Conservation (phyloP, 2,329 filamentous ascomycete genomes). For the Bipolaris sorokiniana region DNA sequence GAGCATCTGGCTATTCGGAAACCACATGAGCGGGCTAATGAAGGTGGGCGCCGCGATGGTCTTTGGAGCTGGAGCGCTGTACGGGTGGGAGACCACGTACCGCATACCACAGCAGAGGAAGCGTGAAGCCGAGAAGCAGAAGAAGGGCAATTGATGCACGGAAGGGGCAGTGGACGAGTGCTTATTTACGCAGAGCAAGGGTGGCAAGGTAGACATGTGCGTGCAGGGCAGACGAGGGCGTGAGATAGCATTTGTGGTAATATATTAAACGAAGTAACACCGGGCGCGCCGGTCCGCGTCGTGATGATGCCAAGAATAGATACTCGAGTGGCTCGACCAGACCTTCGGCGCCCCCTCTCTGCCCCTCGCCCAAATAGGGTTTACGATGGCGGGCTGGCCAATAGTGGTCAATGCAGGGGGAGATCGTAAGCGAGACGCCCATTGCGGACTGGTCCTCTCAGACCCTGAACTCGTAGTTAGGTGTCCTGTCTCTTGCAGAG, state of each 20-base stretch:
- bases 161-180: neutral
- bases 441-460: conserved; percentile 12
- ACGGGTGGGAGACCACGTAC: conserved; percentile 74
- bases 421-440: conserved; percentile 17
- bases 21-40: conserved; percentile 76
- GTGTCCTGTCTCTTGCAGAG: conserved; percentile 29
- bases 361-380: conserved; percentile 9
- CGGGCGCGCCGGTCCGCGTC: conserved; percentile 1
- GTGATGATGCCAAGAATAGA: conserved; percentile 11
- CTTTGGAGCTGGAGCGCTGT: conserved; percentile 88
- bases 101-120: conserved; percentile 51
- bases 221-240: neutral
- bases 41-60: conserved; percentile 82
- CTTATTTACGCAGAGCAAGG: neutral
- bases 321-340: neutral
- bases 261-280: neutral
- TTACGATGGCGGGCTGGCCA: conserved; percentile 13
- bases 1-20: conserved; percentile 94
- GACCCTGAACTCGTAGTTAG: conserved; percentile 31
- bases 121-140: conserved; percentile 27
- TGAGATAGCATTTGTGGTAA: neutral
- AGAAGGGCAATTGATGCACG: conserved; percentile 34
- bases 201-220: neutral
- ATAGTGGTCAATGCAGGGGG: conserved; percentile 16
- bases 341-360: neutral